These are phyloP conservation scores for Macrophomina pseudophaseolina DNA, from an alignment of 2,329 filamentous ascomycete species.

Conservation along the genomic window DNA sequence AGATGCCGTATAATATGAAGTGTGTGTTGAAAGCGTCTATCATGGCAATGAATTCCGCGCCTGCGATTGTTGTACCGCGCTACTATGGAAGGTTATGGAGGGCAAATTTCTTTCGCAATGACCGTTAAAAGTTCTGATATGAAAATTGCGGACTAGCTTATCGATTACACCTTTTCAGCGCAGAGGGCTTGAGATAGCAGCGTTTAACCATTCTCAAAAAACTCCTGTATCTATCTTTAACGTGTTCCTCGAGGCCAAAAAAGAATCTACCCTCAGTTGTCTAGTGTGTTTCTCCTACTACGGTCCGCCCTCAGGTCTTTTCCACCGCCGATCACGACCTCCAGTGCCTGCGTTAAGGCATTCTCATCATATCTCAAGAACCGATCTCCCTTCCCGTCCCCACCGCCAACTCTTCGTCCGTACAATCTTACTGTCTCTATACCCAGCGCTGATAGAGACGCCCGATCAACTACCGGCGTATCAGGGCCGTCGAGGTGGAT, in stretches of 20 bases:
- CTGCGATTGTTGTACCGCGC: background rate
- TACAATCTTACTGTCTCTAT: slow-evolving; percentile 81
- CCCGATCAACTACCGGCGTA: slow-evolving; percentile 72
- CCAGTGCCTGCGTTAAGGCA: slow-evolving; percentile 74
- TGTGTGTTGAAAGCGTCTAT: too few relatives aligned
- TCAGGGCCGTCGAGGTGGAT: slow-evolving; percentile 76
- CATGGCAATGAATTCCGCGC: too few relatives aligned
- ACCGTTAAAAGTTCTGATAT: too few relatives aligned
- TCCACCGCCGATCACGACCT: slow-evolving; percentile 72
- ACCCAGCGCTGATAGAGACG: slow-evolving; percentile 66
- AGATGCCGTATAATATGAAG: too few relatives aligned
- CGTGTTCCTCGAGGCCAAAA: too few relatives aligned
- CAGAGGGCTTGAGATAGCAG: background rate
- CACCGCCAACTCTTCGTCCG: slow-evolving; percentile 66
- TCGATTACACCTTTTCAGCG: background rate
- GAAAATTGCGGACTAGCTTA: too few relatives aligned
- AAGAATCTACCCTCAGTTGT: slow-evolving; percentile 24
- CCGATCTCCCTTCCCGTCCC: slow-evolving; percentile 38
- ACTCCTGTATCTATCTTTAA: background rate
- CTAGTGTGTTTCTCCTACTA: slow-evolving; percentile 63
- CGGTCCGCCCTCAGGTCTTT: slow-evolving; percentile 59
- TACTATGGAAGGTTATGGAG: background rate
- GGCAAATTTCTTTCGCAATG: too few relatives aligned
- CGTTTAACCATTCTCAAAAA: background rate
- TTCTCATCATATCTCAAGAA: slow-evolving; percentile 75